Evolutionary conservation across 2,329 filamentous ascomycete genomes (phyloP).

Genomic region (Colletotrichum salicis): DNA sequence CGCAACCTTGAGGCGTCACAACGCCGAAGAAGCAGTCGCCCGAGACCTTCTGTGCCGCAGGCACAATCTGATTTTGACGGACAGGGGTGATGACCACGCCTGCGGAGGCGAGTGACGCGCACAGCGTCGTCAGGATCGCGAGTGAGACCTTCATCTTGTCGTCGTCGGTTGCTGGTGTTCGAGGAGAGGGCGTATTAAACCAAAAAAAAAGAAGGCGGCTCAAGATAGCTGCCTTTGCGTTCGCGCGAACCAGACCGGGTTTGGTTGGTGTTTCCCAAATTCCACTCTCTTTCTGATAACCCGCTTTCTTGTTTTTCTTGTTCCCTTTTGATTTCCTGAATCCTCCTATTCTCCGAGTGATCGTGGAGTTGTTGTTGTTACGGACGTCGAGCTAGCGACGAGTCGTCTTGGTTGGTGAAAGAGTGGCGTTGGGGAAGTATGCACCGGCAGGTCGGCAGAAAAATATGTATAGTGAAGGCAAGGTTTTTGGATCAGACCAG

Average conservation of each 20-base stretch:
- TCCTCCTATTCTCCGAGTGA: background rate
- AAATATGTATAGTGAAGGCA: constrained; percentile 19
- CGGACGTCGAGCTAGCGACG: constrained; percentile 28
- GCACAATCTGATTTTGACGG: constrained; percentile 61
- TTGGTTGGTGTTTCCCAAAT: background rate
- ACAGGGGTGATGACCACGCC: constrained; percentile 68
- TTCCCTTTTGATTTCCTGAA: background rate
- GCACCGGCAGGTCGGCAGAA: background rate
- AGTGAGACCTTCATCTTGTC: constrained; percentile 54
- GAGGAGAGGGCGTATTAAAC: background rate
- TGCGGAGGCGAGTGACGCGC: constrained; percentile 59
- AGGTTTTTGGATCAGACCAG: constrained; percentile 24
- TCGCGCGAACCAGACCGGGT: background rate
- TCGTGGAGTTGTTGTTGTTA: background rate
- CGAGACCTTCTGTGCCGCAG: constrained; percentile 35
- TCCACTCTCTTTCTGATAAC: constrained; percentile 23
- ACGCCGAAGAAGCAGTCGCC: constrained; percentile 68
- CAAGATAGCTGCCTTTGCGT: constrained; percentile 17
- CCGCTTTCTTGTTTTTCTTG: background rate
- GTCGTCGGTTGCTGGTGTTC: background rate
- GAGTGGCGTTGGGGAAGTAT: background rate
- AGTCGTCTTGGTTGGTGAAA: background rate
- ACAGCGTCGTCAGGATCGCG: constrained; percentile 53
- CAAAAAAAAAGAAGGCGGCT: constrained; percentile 17
- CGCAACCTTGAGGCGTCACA: constrained; percentile 67